A percentile compares a stretch with the other conserved stretches of the same genome.
phyloP scores from a whole-genome alignment of 495 filamentous ascomycete species.

The Neurospora sp. region DNA sequence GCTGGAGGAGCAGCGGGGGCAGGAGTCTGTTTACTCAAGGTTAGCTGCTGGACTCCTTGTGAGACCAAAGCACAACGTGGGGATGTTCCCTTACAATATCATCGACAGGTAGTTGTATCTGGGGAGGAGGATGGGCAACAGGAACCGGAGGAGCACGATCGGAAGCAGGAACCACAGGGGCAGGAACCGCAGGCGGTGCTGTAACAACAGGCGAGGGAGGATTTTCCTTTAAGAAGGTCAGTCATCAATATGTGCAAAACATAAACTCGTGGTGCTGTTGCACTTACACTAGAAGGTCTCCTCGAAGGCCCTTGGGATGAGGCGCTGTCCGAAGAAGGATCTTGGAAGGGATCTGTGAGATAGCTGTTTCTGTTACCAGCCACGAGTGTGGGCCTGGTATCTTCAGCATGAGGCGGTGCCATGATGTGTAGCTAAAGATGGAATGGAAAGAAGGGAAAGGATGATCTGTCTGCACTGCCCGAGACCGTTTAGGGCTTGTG shows the following conservation, averaged over 20 bases:
- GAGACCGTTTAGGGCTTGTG: background rate
- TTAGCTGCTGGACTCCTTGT: background rate
- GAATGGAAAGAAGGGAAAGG: background rate
- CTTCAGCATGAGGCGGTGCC: background rate
- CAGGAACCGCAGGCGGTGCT: background rate
- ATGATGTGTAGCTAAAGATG: background rate
- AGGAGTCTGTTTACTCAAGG: conserved; percentile 4
- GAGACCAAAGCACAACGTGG: background rate
- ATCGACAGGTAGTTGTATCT: background rate
- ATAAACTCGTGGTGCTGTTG: background rate
- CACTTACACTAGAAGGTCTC: conserved; percentile 11
- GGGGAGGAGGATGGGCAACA: background rate
- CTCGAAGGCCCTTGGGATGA: conserved; percentile 13
- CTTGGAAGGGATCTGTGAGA: conserved; percentile 15
- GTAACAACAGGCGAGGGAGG: background rate
- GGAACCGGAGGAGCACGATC: background rate
- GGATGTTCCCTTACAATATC: background rate
- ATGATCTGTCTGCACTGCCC: background rate
- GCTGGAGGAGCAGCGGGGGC: conserved; percentile 1
- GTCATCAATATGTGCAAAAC: background rate
- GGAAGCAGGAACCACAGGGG: background rate
- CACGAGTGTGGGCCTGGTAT: background rate
- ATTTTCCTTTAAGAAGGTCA: background rate
- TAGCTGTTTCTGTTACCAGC: background rate
- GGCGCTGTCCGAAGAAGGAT: conserved; percentile 11